phyloP scores from a whole-genome alignment of 371 early-diverging fungal genomes.

The Mortierella sp. region DNA sequence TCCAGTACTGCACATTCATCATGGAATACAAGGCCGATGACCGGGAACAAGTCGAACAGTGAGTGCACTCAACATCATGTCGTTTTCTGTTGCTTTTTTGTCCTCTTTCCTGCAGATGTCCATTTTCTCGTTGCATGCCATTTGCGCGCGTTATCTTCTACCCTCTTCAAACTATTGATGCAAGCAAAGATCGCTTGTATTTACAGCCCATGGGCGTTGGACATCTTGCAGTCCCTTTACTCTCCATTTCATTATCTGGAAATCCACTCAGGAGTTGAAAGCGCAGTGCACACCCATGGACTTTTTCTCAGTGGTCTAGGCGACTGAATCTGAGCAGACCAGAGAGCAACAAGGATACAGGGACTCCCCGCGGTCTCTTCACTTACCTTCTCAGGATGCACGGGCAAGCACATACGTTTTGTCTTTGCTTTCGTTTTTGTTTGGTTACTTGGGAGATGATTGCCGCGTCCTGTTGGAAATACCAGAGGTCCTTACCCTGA shows the following conservation, averaged over 20 bases:
- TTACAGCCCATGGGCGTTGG: background rate
- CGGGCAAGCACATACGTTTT: constrained; percentile 34
- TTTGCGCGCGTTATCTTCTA: constrained; percentile 1
- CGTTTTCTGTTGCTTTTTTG: background rate
- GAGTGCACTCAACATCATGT: constrained; percentile 39
- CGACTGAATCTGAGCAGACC: background rate
- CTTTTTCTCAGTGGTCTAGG: background rate
- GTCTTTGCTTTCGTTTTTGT: constrained; percentile 25
- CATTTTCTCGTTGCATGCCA: constrained; percentile 5
- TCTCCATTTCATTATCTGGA: background rate
- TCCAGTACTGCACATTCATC: constrained; percentile 74
- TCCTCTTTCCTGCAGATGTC: constrained; percentile 10
- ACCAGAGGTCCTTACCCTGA: constrained; percentile 23
- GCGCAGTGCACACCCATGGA: background rate
- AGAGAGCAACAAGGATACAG: background rate
- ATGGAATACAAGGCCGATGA: constrained; percentile 62
- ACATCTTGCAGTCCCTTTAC: background rate
- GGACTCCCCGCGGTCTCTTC: background rate
- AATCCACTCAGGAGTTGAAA: background rate
- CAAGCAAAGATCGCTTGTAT: constrained; percentile 2
- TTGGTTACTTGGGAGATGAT: background rate
- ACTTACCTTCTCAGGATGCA: constrained; percentile 13
- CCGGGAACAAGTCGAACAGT: constrained; percentile 71
- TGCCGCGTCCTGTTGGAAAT: constrained; percentile 3
- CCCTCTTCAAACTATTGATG: constrained; percentile 4